Conservation (phyloP, 1,284 basidiomycete genomes). For the Melampsora abietis-canadensis region DNA sequence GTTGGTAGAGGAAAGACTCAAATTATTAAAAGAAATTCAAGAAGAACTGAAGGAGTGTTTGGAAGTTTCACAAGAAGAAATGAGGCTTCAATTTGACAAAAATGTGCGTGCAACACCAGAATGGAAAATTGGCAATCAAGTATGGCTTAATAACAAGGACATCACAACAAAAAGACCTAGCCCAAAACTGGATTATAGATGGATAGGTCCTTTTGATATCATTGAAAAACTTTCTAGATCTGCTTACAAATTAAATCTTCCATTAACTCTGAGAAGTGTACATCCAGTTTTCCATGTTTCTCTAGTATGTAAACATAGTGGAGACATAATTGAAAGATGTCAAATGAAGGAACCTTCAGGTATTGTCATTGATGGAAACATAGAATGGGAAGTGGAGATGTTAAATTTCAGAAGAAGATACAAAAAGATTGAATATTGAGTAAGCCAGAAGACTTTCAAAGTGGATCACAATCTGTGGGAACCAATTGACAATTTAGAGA, state of each 20-base stretch:
- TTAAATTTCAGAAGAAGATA: too few species aligned
- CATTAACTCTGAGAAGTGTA: not conserved
- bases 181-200: not conserved
- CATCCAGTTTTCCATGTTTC: too few species aligned
- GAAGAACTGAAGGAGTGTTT: not conserved
- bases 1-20: not conserved
- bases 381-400: too few species aligned
- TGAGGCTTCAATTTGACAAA: not conserved
- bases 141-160: conserved; percentile 6
- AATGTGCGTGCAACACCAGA: not conserved
- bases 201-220: conserved; percentile 18
- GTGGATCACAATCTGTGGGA: too few species aligned
- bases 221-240: not conserved
- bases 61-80: not conserved
- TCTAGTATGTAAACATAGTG: too few species aligned
- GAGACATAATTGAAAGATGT: not conserved
- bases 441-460: too few species aligned
- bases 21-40: not conserved
- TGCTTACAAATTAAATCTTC: conserved; percentile 11
- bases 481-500: too few species aligned
- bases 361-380: too few species aligned
- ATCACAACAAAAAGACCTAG: conserved; percentile 3
- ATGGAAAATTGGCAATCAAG: not conserved
- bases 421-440: too few species aligned
- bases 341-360: too few species aligned